Conservation (phyloP, 768 basidiomycete genomes). For the Suillus subaureus region DNA sequence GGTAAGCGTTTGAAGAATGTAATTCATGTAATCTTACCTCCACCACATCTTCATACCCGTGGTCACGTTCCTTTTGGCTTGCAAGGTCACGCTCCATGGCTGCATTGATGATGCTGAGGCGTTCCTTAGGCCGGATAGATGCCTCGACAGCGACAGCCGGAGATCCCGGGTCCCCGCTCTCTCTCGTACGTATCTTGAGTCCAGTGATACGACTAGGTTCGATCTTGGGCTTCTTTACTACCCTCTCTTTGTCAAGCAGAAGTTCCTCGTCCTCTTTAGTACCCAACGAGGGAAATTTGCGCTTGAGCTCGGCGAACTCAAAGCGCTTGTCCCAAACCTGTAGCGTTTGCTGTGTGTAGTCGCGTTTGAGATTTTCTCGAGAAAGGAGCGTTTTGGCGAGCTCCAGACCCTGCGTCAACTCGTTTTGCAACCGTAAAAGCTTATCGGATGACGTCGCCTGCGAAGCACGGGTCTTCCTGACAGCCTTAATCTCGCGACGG, state of each 20-base stretch:
- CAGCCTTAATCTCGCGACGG: conserved; percentile 89
- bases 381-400: conserved; percentile 67
- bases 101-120: conserved; percentile 54
- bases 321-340: conserved; percentile 80
- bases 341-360: conserved; percentile 56
- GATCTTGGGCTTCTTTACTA: too few relatives aligned
- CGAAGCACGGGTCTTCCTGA: conserved; percentile 91
- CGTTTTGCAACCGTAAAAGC: conserved; percentile 75
- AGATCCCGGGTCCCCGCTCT: conserved; percentile 42
- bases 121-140: conserved; percentile 65
- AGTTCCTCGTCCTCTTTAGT: conserved; percentile 73
- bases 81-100: conserved; percentile 61
- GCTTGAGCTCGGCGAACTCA: conserved; percentile 76
- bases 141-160: conserved; percentile 46
- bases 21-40: conserved; percentile 54
- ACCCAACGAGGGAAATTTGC: conserved; percentile 63
- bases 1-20: conserved; percentile 8
- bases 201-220: too few relatives aligned
- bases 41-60: conserved; percentile 84
- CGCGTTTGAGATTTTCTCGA: conserved; percentile 79
- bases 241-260: conserved; percentile 61
- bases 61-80: conserved; percentile 71
- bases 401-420: conserved; percentile 72
- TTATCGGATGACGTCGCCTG: conserved; percentile 91
- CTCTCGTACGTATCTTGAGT: conserved; percentile 21